Conservation (phyloP, 768 basidiomycete genomes). For the Hortiboletus flavorubellus region DNA sequence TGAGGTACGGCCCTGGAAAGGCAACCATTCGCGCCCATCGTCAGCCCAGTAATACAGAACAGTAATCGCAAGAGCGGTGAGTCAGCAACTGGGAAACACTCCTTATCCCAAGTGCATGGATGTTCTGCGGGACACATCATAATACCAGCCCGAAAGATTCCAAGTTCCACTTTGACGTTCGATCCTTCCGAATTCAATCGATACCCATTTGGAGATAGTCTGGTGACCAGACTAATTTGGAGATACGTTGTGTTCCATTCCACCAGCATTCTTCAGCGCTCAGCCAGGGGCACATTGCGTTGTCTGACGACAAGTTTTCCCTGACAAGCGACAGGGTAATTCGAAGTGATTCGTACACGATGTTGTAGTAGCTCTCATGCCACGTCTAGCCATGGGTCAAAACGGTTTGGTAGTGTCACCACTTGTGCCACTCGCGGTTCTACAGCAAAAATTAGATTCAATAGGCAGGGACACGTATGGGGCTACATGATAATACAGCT, state of each 20-base stretch:
- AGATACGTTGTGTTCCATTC: neutral
- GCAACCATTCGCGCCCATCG: neutral
- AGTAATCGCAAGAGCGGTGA: neutral
- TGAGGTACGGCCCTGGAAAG: neutral
- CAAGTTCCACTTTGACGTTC: neutral
- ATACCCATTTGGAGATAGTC: neutral
- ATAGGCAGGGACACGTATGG: neutral
- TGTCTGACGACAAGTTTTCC: neutral
- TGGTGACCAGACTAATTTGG: no score
- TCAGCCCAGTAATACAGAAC: neutral
- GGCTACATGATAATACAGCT: constrained; percentile 1
- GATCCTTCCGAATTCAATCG: neutral
- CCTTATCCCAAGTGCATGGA: neutral
- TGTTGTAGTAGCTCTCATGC: neutral
- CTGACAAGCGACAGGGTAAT: neutral
- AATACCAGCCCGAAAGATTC: neutral
- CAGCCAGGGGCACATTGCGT: no score
- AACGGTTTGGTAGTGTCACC: neutral
- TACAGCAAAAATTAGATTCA: neutral
- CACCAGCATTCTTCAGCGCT: no score
- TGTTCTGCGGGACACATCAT: neutral
- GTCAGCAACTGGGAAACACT: neutral
- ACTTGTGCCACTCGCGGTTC: neutral
- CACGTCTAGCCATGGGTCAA: neutral
- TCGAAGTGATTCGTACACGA: neutral